Evolutionary conservation across 1,284 basidiomycete genomes (phyloP), one percentile per base, ranked within the genome.

Genomic region (Ceratobasidium sp.): DNA sequence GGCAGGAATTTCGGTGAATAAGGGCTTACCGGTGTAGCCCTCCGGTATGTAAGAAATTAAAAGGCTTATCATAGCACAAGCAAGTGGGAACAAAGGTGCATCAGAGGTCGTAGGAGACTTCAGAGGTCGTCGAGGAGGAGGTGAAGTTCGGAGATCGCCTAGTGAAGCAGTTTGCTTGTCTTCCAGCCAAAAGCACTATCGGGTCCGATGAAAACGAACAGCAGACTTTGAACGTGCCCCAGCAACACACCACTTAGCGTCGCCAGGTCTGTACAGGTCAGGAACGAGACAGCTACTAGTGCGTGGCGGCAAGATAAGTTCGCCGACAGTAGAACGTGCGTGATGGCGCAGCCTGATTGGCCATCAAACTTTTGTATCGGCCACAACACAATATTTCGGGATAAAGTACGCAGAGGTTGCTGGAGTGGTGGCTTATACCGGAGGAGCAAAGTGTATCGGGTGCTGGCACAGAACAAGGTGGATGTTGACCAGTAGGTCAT

Each of bases 31-130:
- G 24, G 19, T 13, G 34, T 41, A 22, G 11, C n/a, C 49, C n/a
- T 61, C 58, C 4, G 58, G 56, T 16, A 37, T 37, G 29, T 72
- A 72, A 19, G 69, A 72, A 48, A 72, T 34, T 19, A 72, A 61
- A 22, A 72, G 31, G 37, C 69, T 72, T 1, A n/a, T 59, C 6
- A n/a, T 59, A 29, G 22, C 14, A 49, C 43, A 49, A 19, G 54
- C 34, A 22, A 8, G 34, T 29, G 62, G 27, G 29, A 43, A 34
- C 43, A 64, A 31, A n/a, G 24, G 61, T 34, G 22, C 27, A 39
- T 3, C 22, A 6, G 41, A 46, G 59, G 59, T 43, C 14, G 24
- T 1, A 63, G 41, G 16, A 46, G 24, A 63, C 24, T 31, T 3
- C 34, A 37, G 43, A n/a, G 22, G 22, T 31, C 24, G 27, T 46